phyloP scores from a whole-genome alignment of 805 yeast species.

The Zygosaccharomyces kombuchaensis region DNA sequence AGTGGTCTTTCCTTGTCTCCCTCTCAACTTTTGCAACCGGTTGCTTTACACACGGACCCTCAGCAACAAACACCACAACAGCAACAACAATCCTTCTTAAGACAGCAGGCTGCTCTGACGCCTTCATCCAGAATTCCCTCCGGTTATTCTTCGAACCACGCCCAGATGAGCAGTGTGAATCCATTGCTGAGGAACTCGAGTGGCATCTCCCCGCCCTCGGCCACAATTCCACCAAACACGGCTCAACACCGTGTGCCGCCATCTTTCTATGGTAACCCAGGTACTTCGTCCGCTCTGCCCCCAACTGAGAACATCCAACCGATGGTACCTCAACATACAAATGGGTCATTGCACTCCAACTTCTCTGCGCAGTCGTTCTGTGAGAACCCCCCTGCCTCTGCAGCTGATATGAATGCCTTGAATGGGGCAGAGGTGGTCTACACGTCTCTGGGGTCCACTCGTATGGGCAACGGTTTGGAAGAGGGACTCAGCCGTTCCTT shows the following conservation, averaged over 20 bases:
- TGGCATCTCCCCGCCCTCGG: constrained; percentile 25
- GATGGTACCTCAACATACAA: constrained; percentile 32
- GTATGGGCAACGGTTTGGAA: constrained; percentile 23
- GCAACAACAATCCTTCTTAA: constrained; percentile 30
- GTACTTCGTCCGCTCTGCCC: constrained; percentile 6
- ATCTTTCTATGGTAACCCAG: constrained; percentile 13
- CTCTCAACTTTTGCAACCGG: constrained; percentile 21
- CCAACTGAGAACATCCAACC: constrained; percentile 14
- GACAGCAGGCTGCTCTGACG: constrained; percentile 29
- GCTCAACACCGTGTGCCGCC: constrained; percentile 20
- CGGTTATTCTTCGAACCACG: constrained; percentile 30
- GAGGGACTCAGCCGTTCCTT: constrained; percentile 33
- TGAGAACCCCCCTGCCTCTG: constrained; percentile 11
- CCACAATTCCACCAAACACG: constrained; percentile 18
- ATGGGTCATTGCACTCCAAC: constrained; percentile 35
- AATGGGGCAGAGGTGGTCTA: constrained; percentile 22
- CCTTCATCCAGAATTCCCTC: constrained; percentile 36
- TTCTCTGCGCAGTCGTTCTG: constrained; percentile 32
- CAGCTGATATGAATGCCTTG: constrained; percentile 10
- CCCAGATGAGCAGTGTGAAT: constrained; percentile 24
- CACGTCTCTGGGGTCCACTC: constrained; percentile 16
- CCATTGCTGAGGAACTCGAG: constrained; percentile 32
- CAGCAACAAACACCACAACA: constrained; percentile 16
- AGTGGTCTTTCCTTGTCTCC: constrained; percentile 11
- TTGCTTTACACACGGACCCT: constrained; percentile 19